Conservation (phyloP, 441 rosid genomes). For the Gossypium gossypioides region DNA sequence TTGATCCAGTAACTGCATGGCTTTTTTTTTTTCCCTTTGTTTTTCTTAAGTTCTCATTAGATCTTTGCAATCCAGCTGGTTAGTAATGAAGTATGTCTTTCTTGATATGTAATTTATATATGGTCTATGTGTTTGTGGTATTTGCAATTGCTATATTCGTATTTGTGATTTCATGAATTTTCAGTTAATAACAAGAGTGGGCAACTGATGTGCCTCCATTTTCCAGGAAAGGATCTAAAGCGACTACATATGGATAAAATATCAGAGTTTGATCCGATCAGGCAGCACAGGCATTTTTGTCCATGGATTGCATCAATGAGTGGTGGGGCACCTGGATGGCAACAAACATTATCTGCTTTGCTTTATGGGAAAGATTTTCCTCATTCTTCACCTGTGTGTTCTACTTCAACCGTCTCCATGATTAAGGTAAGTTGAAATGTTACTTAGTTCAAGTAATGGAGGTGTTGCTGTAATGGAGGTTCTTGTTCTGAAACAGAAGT, state of each 20-base stretch:
- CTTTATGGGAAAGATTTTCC: constrained; percentile 35
- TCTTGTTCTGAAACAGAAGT: background rate
- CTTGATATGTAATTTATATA: background rate
- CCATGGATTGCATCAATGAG: constrained; percentile 75
- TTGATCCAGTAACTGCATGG: background rate
- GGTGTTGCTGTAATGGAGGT: background rate
- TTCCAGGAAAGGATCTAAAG: constrained; percentile 34
- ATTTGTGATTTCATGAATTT: constrained; percentile 4
- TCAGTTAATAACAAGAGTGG: constrained; percentile 4
- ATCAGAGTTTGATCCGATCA: constrained; percentile 76
- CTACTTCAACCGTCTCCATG: constrained; percentile 42
- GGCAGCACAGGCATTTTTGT: constrained; percentile 89
- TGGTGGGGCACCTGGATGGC: constrained; percentile 64
- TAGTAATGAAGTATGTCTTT: background rate
- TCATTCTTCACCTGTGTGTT: constrained; percentile 24
- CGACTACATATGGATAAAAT: constrained; percentile 25
- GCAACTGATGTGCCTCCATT: constrained; percentile 2
- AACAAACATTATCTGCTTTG: constrained; percentile 67
- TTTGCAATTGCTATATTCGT: background rate
- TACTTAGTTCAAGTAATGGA: background rate
- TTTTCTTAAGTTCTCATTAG: background rate
- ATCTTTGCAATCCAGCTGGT: constrained; percentile 5
- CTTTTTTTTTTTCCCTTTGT: background rate
- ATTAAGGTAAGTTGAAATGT: constrained; percentile 43
- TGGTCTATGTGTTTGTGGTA: constrained; percentile 7